Conservation (phyloP, 2,329 filamentous ascomycete genomes). For the Blastomyces emzantsi region DNA sequence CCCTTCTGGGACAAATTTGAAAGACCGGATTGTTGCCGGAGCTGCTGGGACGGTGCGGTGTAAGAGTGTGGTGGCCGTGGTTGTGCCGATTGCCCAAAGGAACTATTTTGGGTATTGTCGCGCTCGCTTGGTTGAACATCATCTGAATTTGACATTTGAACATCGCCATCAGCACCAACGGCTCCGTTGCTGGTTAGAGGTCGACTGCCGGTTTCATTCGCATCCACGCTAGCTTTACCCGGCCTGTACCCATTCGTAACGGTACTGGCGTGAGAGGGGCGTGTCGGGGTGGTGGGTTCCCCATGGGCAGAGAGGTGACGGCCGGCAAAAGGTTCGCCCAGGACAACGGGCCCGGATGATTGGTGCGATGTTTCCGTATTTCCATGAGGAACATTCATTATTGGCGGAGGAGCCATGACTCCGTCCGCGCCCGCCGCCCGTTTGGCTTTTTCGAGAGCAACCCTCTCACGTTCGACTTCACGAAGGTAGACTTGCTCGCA, state of each 20-base stretch:
- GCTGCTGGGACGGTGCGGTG: conserved; percentile 39
- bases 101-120: conserved; percentile 39
- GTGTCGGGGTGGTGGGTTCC: conserved; percentile 37
- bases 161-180: conserved; percentile 45
- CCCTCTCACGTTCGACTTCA: conserved; percentile 60
- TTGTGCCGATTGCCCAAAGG: conserved; percentile 44
- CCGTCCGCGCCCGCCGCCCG: conserved; percentile 33
- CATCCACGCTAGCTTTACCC: conserved; percentile 30
- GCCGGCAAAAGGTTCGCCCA: conserved; percentile 56
- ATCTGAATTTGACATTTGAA: conserved; percentile 51
- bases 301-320: conserved; percentile 48
- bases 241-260: conserved; percentile 52
- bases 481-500: conserved; percentile 75
- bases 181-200: conserved; percentile 49
- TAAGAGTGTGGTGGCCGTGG: conserved; percentile 39
- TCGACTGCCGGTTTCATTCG: conserved; percentile 28
- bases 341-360: conserved; percentile 44
- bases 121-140: conserved; percentile 32
- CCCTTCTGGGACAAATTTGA: conserved; percentile 42
- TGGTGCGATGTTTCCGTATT: conserved; percentile 44
- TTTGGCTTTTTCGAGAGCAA: conserved; percentile 49
- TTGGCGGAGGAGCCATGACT: conserved; percentile 40
- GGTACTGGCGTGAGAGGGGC: conserved; percentile 22
- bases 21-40: conserved; percentile 38
- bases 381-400: conserved; percentile 43